Percentiles rank a stretch among this genome's conserved stretches.
phyloP scores from a whole-genome alignment of 2,329 filamentous ascomycete genomes.

The Colletotrichum lini region DNA sequence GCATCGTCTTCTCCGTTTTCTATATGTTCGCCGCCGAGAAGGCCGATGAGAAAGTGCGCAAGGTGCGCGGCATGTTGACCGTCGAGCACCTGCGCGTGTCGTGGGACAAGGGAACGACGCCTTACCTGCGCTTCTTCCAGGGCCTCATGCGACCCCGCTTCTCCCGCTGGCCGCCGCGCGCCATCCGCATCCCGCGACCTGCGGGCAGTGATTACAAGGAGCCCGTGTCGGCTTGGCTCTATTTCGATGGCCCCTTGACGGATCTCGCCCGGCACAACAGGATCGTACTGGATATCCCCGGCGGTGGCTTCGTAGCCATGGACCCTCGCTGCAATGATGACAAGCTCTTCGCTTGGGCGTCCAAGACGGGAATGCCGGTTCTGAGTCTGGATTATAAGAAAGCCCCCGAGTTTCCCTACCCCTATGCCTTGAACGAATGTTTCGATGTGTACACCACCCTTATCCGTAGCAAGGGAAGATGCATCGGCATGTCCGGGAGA shows the following conservation, averaged over 20 bases:
- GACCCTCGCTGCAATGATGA: conserved; percentile 94
- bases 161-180: conserved; percentile 84
- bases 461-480: conserved; percentile 56
- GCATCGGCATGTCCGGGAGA: conserved; percentile 60
- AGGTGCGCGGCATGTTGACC: conserved; percentile 87
- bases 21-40: conserved; percentile 94
- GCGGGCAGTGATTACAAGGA: conserved; percentile 85
- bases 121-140: conserved; percentile 83
- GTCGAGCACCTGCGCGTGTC: conserved; percentile 92
- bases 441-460: conserved; percentile 62
- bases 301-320: conserved; percentile 98
- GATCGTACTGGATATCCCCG: conserved; percentile 90
- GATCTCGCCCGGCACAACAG: conserved; percentile 83
- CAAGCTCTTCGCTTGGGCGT: conserved; percentile 92
- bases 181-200: conserved; percentile 87
- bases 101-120: conserved; percentile 95
- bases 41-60: conserved; percentile 96
- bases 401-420: conserved; percentile 66
- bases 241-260: conserved; percentile 89
- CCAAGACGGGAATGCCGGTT: conserved; percentile 88
- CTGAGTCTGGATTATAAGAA: conserved; percentile 88
- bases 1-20: conserved; percentile 88
- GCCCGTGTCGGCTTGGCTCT: conserved; percentile 89
- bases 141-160: conserved; percentile 82
- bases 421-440: conserved; percentile 64